Base-by-base conservation (phyloP, 768 basidiomycete genomes). In the Boletus vinaceobasis region DNA sequence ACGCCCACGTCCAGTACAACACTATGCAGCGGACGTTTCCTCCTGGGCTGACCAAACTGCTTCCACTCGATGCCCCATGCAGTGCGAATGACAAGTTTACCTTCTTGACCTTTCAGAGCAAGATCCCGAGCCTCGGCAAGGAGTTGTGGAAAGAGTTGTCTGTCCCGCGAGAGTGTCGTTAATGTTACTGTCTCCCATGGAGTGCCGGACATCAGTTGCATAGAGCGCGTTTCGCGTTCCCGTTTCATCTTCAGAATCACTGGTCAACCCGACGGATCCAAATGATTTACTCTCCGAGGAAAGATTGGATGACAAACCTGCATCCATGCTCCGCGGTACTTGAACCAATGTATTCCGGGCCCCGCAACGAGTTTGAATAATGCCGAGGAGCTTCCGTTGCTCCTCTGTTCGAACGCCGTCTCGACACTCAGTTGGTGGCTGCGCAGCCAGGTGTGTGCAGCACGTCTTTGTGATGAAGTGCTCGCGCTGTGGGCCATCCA, bases 151-250 rank as follows among this genome's bases (percentile, higher is more conserved):
- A 99, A 98, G 21, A 98, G 74, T 3, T 69, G 65, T 38, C 94
- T 85, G 70, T 96, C 95, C 43, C 87, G 79, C 15, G 93, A 96
- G 36, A 99, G 82, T 2, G 97, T 87, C 6, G 94, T 99, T 42
- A 99, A 78, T 37, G 87, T 95, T 43, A 98, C 86, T 0, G 96
- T 98, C 73, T 99, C 97, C 94, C 96, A 99, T 55, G 97, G 97
- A 7, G 83, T 83, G 7, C 96, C 95, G 6, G 92, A 89, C 77
- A 88, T 88, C 44, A 93, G 77, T 64, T 93, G 87, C 82, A 95
- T 90, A 29, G 95, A 86, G 60, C 91, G 88, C 21, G 89, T 90
- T 71, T 97, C 93, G 49, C 97, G 84, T 74, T 98, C 95, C 14
- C 97, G 85, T 76, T 92, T 93, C 60, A 98, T 87, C 93, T 96